Evolutionary conservation across 1,284 basidiomycete genomes (phyloP), one percentile per base, ranked within the genome.

Genomic region (Malassezia nana): DNA sequence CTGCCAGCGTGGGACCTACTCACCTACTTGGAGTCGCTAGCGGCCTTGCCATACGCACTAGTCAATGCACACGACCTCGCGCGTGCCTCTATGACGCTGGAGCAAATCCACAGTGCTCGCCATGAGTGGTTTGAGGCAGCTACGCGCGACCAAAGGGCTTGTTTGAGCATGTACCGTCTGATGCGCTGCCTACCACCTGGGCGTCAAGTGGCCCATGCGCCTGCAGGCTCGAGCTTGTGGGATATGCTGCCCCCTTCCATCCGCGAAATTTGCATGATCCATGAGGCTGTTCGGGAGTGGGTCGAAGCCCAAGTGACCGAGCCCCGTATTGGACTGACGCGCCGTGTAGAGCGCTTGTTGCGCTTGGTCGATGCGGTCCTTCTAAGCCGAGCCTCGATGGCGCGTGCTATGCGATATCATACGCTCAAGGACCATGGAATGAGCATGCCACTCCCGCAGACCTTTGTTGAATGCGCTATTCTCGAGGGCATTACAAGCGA

Each of bases 391-490:
- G 58, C 68, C 4, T 61, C 69, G 15, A 72, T 71, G 69, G 35
- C 56, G 6, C 35, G 39, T 15, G 31, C 41, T 2, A 44, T 46
- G 44, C 43, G 43, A 26, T 30, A 20, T 22, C 10, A 26, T 1
- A 18, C 15, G 1, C n/a, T 30, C 3, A 16, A 33, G 18, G 29
- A 42, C n/a, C n/a, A 24, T 6, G 43, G 28, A 5, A 16, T 47
- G 22, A 42, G 18, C 20, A 35, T 24, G n/a, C 48, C 48, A 4
- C 12, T 50, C 1, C 54, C 54, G 4, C 20, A 63, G 16, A 67
- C 67, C 15, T 66, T 74, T 32, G 62, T 72, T 30, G 71, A 74
- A 49, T 55, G 57, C 51, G 67, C 65, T 25, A 60, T 71, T 43
- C 51, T 67, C 31, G 62, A 59, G 41, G 64, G 59, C 25, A 59